Evolutionary conservation across 176 grass and related monocot species (phyloP).

Genomic region (Zizania latifolia): DNA sequence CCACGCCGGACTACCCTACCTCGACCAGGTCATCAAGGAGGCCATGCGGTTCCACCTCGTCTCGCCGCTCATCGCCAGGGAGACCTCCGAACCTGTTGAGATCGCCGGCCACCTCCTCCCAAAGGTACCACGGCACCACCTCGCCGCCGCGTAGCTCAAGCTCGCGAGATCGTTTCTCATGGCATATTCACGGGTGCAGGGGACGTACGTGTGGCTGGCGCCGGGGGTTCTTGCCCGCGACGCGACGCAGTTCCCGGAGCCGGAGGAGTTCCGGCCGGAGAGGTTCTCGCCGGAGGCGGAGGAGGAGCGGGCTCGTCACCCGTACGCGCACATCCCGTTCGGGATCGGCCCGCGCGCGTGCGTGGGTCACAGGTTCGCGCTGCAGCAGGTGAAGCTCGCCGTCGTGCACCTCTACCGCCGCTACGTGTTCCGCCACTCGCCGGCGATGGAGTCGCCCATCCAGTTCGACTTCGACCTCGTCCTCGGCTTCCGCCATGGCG

Average conservation of each 20-base stretch:
- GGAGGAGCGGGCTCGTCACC: constrained; percentile 64
- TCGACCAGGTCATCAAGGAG: constrained; percentile 97
- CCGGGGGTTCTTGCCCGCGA: constrained; percentile 78
- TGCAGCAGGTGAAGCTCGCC: constrained; percentile 87
- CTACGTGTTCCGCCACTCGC: constrained; percentile 72
- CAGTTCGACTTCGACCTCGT: constrained; percentile 85
- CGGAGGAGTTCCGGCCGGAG: constrained; percentile 65
- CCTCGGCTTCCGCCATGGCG: constrained; percentile 69
- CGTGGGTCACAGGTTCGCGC: constrained; percentile 81
- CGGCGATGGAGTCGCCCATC: constrained; percentile 65
- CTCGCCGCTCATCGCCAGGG: constrained; percentile 83
- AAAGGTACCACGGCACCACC: constrained; percentile 35
- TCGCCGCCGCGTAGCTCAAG: background rate
- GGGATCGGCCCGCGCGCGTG: constrained; percentile 73
- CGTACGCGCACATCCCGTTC: constrained; percentile 85
- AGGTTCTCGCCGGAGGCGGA: constrained; percentile 51
- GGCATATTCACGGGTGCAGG: no score
- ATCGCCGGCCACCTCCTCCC: constrained; percentile 68
- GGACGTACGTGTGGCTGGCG: constrained; percentile 83
- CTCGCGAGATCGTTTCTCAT: background rate
- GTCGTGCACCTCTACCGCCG: constrained; percentile 61
- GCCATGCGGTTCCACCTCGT: constrained; percentile 77
- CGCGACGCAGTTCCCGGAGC: constrained; percentile 72
- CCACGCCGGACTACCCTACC: constrained; percentile 61
- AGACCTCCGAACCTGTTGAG: constrained; percentile 71